Evolutionary conservation across 78 protist genomes (phyloP).

Genomic region (Cavenderia fasciculata): DNA sequence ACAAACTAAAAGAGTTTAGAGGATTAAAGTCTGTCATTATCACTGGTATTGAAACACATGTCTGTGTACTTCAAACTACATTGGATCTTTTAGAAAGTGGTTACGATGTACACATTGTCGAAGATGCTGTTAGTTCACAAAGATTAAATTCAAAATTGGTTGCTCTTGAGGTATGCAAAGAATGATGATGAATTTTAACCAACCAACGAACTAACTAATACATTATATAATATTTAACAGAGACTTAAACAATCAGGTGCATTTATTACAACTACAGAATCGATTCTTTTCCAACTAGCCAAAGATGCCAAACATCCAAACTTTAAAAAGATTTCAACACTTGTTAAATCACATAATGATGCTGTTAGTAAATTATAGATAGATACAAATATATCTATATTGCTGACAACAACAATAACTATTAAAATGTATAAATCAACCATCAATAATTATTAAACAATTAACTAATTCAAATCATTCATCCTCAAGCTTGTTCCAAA

Average conservation of each 20-base stretch:
- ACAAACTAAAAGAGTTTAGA: neutral
- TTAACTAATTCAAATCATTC: no score
- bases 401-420: no score
- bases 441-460: no score
- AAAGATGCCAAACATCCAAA: constrained; percentile 37
- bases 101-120: constrained; percentile 81
- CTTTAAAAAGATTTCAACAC: constrained; percentile 37
- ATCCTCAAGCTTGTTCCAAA: no score
- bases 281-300: constrained; percentile 58
- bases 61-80: constrained; percentile 80
- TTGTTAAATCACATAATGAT: constrained; percentile 21
- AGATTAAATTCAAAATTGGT: neutral
- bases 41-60: constrained; percentile 85
- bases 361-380: neutral
- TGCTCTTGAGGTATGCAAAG: constrained; percentile 67
- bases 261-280: constrained; percentile 47
- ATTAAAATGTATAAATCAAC: no score
- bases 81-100: constrained; percentile 78
- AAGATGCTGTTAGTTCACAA: constrained; percentile 73
- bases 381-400: no score
- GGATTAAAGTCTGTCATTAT: constrained; percentile 43
- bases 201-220: neutral
- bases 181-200: neutral
- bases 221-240: constrained; percentile 1
- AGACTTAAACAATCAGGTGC: constrained; percentile 79